Conservation (phyloP, 345 rosid species). For the Kernera saxatilis region DNA sequence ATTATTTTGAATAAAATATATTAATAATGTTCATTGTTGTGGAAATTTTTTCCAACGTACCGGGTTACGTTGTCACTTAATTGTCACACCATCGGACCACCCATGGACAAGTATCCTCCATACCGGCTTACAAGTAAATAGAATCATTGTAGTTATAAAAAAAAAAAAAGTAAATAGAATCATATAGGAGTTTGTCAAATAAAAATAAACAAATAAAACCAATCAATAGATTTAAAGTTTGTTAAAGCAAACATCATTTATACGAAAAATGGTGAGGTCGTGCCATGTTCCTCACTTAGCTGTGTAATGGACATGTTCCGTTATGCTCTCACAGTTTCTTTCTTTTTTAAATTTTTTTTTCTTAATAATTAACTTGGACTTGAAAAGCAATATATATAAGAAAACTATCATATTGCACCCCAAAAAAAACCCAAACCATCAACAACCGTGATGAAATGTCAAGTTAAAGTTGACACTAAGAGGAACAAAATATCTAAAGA, state of each 20-base stretch:
- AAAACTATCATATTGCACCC: neutral
- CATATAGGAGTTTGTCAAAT: neutral
- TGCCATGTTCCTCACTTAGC: constrained; percentile 23
- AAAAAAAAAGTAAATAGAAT: neutral
- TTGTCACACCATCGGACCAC: neutral
- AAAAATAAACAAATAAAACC: neutral
- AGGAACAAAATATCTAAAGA: neutral
- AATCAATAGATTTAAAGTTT: neutral
- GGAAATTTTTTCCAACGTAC: neutral
- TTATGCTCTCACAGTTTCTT: constrained; percentile 1
- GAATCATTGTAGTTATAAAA: neutral
- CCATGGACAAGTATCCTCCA: neutral
- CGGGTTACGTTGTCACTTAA: neutral
- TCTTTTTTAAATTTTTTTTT: neutral
- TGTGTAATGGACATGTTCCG: constrained; percentile 19
- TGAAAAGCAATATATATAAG: neutral
- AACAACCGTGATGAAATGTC: neutral
- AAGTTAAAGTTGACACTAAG: neutral
- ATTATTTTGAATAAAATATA: neutral
- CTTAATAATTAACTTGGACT: neutral
- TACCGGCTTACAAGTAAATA: neutral
- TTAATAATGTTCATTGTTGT: neutral
- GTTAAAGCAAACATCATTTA: neutral
- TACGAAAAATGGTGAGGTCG: constrained; percentile 18
- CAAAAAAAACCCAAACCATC: neutral